phyloP scores from a whole-genome alignment of 2,329 filamentous ascomycete genomes.

The Colletotrichum gloeosporioides region DNA sequence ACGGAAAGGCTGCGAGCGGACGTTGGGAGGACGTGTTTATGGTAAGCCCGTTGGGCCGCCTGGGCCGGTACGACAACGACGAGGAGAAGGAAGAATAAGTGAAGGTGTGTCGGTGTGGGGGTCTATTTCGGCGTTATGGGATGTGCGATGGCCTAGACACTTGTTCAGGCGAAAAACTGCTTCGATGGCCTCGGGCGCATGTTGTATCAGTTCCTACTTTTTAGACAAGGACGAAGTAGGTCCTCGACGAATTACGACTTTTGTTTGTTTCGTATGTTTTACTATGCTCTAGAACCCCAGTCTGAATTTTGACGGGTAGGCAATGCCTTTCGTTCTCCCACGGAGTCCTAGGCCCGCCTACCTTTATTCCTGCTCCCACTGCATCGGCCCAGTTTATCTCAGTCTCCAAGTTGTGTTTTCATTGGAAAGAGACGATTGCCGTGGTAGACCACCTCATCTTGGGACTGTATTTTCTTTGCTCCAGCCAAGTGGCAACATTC shows the following conservation, averaged over 20 bases:
- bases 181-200: not conserved
- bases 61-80: slow-evolving; percentile 8
- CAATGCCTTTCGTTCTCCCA: not conserved
- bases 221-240: not conserved
- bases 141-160: not conserved
- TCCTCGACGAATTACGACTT: not conserved
- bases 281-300: not conserved
- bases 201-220: not conserved
- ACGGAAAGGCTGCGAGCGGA: slow-evolving; percentile 13
- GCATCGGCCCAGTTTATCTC: not conserved
- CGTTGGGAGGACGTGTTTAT: slow-evolving; percentile 19
- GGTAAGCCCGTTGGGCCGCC: slow-evolving; percentile 11
- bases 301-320: not conserved
- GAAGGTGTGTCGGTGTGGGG: not conserved
- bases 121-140: not conserved
- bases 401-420: not conserved
- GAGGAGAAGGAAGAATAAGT: slow-evolving; percentile 6
- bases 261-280: not conserved
- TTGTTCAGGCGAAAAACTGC: not conserved
- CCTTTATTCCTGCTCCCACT: not conserved
- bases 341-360: not conserved
- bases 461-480: not conserved
- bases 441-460: not conserved
- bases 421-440: not conserved
- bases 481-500: not conserved